Evolutionary conservation across 441 rosid genomes (phyloP), one percentile per base, ranked within the genome.

Genomic region (Aquilaria agallochum): DNA sequence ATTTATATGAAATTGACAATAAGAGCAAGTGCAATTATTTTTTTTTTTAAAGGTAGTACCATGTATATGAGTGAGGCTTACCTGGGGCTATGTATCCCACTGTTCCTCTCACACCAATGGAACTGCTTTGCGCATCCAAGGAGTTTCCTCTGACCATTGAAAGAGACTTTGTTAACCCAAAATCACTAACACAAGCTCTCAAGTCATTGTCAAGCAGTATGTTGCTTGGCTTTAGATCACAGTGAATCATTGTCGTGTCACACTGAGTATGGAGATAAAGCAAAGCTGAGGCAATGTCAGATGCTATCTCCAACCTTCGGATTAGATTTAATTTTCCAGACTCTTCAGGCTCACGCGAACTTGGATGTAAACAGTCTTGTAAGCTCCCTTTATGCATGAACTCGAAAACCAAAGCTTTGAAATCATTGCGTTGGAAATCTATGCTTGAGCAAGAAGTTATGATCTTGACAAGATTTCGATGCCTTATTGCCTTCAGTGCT

Each of bases 381-480:
- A 76, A 65, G 64, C 56, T 76, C 32, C 73, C 64, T 30, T 70
- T 73, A 2, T 58, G 54, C 78, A 60, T 49, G 47, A 66, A 62
- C 44, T 55, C 63, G 13, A 53, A 50, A 2, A 72, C 50, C 0
- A 66, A 52, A 40, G 77, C 70, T 60, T 78, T 76, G 53, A 72
- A 74, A 2, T 74, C 77, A 44, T 73, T 73, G 15, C 78, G 71
- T 10, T 56, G 0, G 5, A 31, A 68, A 66, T 75, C 80, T 2
- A 66, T 49, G 50, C 78, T 56, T n/a, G 76, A 74, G 44, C 80
- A 80, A 12, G 71, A 50, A 0, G 75, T 66, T n/a, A 75, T 4
- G 45, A 73, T 60, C 32, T 66, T 77, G 44, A 71, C 74, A 66
- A 80, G 78, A 55, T 81, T 81, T 0, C 58, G 64, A 44, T 75